phyloP scores from a whole-genome alignment of 1,284 basidiomycete genomes.

The Lentinula novae-zelandiae region DNA sequence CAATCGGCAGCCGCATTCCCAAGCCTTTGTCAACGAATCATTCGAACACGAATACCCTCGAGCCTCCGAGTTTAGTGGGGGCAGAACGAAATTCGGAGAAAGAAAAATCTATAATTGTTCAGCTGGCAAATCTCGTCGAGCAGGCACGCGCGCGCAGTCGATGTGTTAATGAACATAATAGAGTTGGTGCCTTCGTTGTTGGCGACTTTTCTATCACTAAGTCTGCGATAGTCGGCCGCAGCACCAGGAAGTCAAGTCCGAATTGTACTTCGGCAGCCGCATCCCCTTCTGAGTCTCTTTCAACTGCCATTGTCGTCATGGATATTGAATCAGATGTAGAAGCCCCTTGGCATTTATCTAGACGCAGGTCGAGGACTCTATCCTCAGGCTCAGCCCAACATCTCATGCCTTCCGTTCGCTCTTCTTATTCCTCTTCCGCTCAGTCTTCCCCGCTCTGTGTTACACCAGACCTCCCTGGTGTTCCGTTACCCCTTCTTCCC shows the following conservation, averaged over 20 bases:
- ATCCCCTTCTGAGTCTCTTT: not conserved
- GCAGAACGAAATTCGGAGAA: not conserved
- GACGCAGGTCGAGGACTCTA: not conserved
- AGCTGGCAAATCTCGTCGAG: not conserved
- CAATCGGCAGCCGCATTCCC: not conserved
- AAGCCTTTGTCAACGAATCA: too few species aligned
- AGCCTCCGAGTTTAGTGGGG: not conserved
- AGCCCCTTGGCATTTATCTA: not conserved
- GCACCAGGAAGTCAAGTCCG: not conserved
- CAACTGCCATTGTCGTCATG: not conserved
- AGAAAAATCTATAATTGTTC: not conserved
- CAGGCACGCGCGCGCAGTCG: not conserved
- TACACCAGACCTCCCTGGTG: not conserved
- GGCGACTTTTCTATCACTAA: not conserved
- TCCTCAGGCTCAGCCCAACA: not conserved
- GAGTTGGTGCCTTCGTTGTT: not conserved
- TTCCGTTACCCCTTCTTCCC: not conserved
- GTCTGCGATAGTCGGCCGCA: conserved; percentile 3
- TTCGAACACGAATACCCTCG: not conserved
- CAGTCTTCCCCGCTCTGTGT: conserved; percentile 2
- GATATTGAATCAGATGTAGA: not conserved
- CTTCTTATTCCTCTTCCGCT: conserved; percentile 2
- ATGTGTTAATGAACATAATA: not conserved
- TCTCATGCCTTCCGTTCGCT: not conserved
- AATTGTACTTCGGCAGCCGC: conserved; percentile 1